Evolutionary conservation across 179 eudicot species (phyloP).

Genomic region (Silene noctiflora): DNA sequence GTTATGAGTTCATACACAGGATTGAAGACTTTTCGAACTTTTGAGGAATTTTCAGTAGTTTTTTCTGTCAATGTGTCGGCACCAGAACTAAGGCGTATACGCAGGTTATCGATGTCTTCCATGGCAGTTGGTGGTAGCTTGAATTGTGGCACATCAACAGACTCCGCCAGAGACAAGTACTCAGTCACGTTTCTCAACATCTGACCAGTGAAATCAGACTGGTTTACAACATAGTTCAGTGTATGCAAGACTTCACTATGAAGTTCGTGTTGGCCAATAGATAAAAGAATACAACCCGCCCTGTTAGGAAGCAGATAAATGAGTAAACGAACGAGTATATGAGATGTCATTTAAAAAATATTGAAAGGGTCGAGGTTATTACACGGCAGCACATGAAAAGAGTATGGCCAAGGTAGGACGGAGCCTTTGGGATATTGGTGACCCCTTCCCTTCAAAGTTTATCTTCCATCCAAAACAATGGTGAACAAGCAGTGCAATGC

Average conservation of each 20-base stretch:
- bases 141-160: constrained; percentile 66
- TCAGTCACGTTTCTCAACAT: constrained; percentile 79
- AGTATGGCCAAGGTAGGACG: constrained; percentile 52
- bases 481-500: constrained; percentile 59
- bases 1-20: constrained; percentile 47
- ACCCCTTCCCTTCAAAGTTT: constrained; percentile 46
- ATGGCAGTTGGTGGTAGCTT: constrained; percentile 59
- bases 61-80: constrained; percentile 61
- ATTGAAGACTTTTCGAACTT: constrained; percentile 59
- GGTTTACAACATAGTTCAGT: constrained; percentile 76
- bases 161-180: constrained; percentile 66
- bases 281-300: constrained; percentile 70
- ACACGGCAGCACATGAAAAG: constrained; percentile 79
- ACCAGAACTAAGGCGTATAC: constrained; percentile 55
- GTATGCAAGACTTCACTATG: constrained; percentile 64
- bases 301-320: constrained; percentile 33
- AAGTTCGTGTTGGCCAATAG: constrained; percentile 68
- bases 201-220: constrained; percentile 80
- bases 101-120: constrained; percentile 63
- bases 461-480: constrained; percentile 73
- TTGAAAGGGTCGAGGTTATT: constrained; percentile 37
- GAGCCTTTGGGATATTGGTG: constrained; percentile 45
- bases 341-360: background rate
- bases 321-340: background rate
- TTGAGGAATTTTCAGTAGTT: constrained; percentile 60